Conservation (phyloP, 495 filamentous ascomycete genomes). For the Aspergillus bridgeri region DNA sequence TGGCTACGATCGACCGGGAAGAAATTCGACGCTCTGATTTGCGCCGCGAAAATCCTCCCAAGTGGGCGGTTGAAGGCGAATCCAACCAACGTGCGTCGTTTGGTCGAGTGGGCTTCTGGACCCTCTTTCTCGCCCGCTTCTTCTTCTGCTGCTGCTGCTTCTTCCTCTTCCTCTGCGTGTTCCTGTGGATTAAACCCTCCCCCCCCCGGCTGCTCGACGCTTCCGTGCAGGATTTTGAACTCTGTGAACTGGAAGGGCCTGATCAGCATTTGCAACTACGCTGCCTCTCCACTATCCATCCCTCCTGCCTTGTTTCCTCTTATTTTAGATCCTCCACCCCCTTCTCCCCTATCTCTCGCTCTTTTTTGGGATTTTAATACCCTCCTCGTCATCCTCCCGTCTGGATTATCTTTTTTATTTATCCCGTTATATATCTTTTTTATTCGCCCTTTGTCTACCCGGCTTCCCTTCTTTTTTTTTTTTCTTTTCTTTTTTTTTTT, state of each 20-base stretch:
- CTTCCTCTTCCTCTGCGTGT: background rate
- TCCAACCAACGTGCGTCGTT: slow-evolving; percentile 13
- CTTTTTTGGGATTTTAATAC: slow-evolving; percentile 2
- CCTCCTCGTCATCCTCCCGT: slow-evolving; percentile 1
- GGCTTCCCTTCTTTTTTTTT: background rate
- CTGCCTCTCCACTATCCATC: background rate
- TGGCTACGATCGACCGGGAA: slow-evolving; percentile 21
- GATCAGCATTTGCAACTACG: slow-evolving; percentile 18
- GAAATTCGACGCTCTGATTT: slow-evolving; percentile 12
- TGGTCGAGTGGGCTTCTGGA: slow-evolving; percentile 5
- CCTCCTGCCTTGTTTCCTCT: slow-evolving; percentile 7
- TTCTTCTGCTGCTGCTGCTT: background rate
- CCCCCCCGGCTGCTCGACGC: slow-evolving; percentile 12
- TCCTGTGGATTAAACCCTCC: slow-evolving; percentile 15
- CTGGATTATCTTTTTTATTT: slow-evolving; percentile 6
- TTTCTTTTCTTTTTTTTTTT: slow-evolving; percentile 1
- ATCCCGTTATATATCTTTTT: slow-evolving; percentile 5
- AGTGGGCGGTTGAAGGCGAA: slow-evolving; percentile 2
- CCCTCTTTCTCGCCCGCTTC: slow-evolving; percentile 4
- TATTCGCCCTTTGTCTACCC: slow-evolving; percentile 5
- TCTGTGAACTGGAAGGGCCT: slow-evolving; percentile 3
- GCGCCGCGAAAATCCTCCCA: slow-evolving; percentile 6
- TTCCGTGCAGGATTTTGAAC: slow-evolving; percentile 20
- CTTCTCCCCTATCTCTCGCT: slow-evolving; percentile 1
- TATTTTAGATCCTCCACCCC: slow-evolving; percentile 1